phyloP scores from a whole-genome alignment of 2,329 filamentous ascomycete genomes.

The Clonostachys solani region DNA sequence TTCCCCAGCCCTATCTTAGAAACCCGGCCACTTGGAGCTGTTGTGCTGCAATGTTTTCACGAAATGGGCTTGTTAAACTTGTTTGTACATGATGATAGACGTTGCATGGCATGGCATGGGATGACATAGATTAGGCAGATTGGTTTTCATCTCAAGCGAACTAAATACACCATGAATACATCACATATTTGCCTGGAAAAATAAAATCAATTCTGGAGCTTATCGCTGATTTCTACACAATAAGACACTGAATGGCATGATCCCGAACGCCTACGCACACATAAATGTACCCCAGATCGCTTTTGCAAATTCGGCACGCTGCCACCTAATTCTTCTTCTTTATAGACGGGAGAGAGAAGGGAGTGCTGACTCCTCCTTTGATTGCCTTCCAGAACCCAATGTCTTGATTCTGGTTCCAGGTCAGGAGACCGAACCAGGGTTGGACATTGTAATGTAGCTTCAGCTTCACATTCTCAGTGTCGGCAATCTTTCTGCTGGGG shows the following conservation, averaged over 20 bases:
- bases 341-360: slow-evolving; percentile 61
- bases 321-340: slow-evolving; percentile 32
- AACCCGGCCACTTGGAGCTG: too few species aligned
- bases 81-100: not conserved
- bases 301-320: too few species aligned
- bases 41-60: not conserved
- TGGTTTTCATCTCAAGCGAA: not conserved
- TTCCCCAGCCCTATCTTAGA: too few species aligned
- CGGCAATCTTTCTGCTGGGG: slow-evolving; percentile 72
- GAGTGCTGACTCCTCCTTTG: slow-evolving; percentile 58
- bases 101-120: not conserved
- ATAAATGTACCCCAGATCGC: too few species aligned
- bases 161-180: not conserved
- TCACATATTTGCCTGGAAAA: too few species aligned
- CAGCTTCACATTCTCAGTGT: slow-evolving; percentile 69
- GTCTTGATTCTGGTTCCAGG: slow-evolving; percentile 66
- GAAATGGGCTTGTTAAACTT: not conserved
- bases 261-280: too few species aligned
- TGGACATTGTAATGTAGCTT: slow-evolving; percentile 94
- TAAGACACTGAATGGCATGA: too few species aligned
- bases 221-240: too few species aligned
- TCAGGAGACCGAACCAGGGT: slow-evolving; percentile 87
- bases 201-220: too few species aligned
- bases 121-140: not conserved
- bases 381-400: slow-evolving; percentile 58